A percentile compares a stretch with the other conserved stretches of the same genome.
These are phyloP conservation scores for Rhododendron griersonianum DNA, from an alignment of 148 eudicot species.

Conservation along the genomic window DNA sequence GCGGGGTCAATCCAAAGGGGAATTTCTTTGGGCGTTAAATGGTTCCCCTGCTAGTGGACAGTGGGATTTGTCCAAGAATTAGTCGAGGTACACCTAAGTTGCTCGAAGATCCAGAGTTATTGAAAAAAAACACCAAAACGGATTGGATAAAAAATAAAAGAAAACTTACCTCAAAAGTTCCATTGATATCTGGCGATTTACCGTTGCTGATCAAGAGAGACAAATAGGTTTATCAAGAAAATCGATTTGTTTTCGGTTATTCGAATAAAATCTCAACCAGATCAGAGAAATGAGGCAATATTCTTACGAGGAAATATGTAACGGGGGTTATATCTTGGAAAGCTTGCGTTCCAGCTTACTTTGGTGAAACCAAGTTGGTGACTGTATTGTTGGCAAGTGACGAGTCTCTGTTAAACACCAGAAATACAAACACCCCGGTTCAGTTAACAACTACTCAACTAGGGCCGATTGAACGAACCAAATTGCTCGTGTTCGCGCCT, in stretches of 20 bases:
- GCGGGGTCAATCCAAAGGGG: too few species aligned
- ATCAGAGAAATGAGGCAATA: background rate
- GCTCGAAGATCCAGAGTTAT: background rate
- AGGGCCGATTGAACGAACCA: background rate
- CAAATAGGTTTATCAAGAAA: background rate
- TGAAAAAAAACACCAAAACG: background rate
- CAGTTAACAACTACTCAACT: background rate
- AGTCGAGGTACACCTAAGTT: background rate
- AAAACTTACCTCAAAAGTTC: conserved; percentile 15
- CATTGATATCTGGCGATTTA: conserved; percentile 12
- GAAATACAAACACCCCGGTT: background rate
- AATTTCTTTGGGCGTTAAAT: too few species aligned
- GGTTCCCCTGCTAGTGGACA: too few species aligned
- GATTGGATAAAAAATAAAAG: background rate
- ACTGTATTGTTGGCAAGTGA: conserved; percentile 47
- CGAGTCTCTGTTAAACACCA: conserved; percentile 39
- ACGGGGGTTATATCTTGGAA: conserved; percentile 44
- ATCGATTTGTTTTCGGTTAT: background rate
- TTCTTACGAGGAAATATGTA: conserved; percentile 54
- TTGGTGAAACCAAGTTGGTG: conserved; percentile 43
- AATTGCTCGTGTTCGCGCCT: background rate
- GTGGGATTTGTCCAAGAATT: background rate
- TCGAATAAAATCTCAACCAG: background rate
- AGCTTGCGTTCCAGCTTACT: conserved; percentile 28
- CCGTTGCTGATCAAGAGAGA: conserved; percentile 14